These are phyloP conservation scores for Pleurotus platypus DNA, from an alignment of 768 basidiomycete genomes.

Conservation along the genomic window DNA sequence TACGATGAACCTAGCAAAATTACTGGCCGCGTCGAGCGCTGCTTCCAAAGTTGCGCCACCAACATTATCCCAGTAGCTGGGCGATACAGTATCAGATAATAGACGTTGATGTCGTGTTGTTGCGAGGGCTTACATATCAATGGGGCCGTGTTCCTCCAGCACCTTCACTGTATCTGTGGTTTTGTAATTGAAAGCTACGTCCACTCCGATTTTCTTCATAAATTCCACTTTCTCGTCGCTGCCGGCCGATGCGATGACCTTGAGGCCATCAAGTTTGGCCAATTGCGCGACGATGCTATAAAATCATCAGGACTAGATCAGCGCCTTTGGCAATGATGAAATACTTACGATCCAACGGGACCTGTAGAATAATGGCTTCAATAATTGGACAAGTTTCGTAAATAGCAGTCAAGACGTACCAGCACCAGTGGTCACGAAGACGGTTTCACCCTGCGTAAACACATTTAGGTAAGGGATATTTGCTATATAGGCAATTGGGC, in stretches of 20 bases:
- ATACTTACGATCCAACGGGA: slow-evolving; percentile 26
- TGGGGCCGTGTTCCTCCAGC: slow-evolving; percentile 46
- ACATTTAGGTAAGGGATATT: neutral
- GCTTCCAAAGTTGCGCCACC: slow-evolving; percentile 41
- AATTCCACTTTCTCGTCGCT: slow-evolving; percentile 58
- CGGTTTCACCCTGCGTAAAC: slow-evolving; percentile 18
- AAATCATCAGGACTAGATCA: too few relatives aligned
- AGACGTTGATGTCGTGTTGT: too few relatives aligned
- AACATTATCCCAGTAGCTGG: slow-evolving; percentile 34
- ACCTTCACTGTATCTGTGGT: slow-evolving; percentile 38
- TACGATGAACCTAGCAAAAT: slow-evolving; percentile 39
- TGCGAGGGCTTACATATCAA: slow-evolving; percentile 40
- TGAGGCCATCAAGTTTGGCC: slow-evolving; percentile 35
- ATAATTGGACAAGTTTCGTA: too few relatives aligned
- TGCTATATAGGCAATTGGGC: neutral
- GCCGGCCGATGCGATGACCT: slow-evolving; percentile 63
- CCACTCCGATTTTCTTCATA: slow-evolving; percentile 47
- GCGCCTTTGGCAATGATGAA: too few relatives aligned
- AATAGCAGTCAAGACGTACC: slow-evolving; percentile 7
- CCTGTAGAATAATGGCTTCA: too few relatives aligned
- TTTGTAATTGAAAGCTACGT: slow-evolving; percentile 68
- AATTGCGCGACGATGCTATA: slow-evolving; percentile 35
- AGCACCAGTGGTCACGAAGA: slow-evolving; percentile 25
- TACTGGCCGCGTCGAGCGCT: slow-evolving; percentile 31
- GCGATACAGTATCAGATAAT: too few relatives aligned